Evolutionary conservation across 805 yeast species (phyloP), one percentile per base, ranked within the genome.

Genomic region (Hanseniaspora nectarophila): DNA sequence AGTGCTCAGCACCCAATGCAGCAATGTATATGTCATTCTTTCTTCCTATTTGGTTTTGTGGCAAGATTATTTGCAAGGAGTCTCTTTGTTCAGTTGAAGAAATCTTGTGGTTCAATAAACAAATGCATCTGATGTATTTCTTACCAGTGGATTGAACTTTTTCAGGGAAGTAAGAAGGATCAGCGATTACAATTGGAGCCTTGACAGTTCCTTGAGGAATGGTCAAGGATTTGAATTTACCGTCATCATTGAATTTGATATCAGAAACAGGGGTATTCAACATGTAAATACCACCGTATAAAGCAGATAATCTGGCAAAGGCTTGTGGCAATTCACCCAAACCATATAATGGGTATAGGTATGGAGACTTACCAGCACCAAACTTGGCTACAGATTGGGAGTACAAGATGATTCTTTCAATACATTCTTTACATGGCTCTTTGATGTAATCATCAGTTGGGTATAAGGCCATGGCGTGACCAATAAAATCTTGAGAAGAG

Each of bases 241-340:
- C 54, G 1, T 76, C 78, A 13, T 77, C 82, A 50, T 75, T 79
- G 67, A 81, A 89, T 47, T 85, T 73, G 18, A 89, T 76, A 69
- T 90, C 95, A 56, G 92, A 95, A 56, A 92, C 80, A 45, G 97
- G 96, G 31, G 95, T 90, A 65, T 88, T 95, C 63, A 92, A 77
- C 98, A 92, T 92, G 66, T 88, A 92, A 18, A 97, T 90, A 62
- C 98, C 98, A 57, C 98, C 98, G 64, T 92, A 88, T 58, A 92
- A 90, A 24, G 98, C 98, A 49, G 95, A 82, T 56, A 92, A 77
- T 66, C 98, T 78, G 10, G 97, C 97, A 72, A 92, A 92, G 8
- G 97, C 98, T 70, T 92, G 98, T n/a, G 98, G 98, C 55, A 92
- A 74, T 68, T 92, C 98, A 49, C 98, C 98, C 54, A 92, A 75